Evolutionary conservation across 805 yeast species (phyloP).

Genomic region (Metschnikowia cerradonensis): DNA sequence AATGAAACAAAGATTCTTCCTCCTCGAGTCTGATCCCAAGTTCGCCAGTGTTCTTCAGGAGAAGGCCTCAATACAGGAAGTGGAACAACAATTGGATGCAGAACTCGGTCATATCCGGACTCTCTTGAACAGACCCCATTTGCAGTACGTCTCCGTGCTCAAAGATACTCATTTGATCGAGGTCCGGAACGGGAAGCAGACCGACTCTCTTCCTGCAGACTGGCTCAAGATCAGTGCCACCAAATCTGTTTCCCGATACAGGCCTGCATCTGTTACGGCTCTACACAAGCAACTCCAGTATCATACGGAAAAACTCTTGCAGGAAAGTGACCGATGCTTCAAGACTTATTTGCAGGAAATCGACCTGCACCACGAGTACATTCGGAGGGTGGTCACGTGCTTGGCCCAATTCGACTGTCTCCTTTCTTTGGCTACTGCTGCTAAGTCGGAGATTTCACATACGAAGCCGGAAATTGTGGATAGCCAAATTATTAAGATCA

Average conservation of each 20-base stretch:
- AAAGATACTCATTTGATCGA: slow-evolving; percentile 76
- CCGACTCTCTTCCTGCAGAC: slow-evolving; percentile 57
- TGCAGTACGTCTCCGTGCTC: slow-evolving; percentile 52
- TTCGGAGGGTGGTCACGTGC: slow-evolving; percentile 16
- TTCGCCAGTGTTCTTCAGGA: slow-evolving; percentile 40
- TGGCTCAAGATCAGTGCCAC: slow-evolving; percentile 80
- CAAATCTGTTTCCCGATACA: slow-evolving; percentile 62
- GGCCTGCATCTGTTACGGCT: slow-evolving; percentile 55
- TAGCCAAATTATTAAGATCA: slow-evolving; percentile 42
- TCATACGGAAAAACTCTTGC: slow-evolving; percentile 51
- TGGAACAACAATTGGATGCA: slow-evolving; percentile 45
- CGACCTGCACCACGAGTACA: slow-evolving; percentile 30
- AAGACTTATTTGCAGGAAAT: slow-evolving; percentile 33
- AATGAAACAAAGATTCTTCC: slow-evolving; percentile 44
- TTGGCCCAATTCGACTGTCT: slow-evolving; percentile 18
- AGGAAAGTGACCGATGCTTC: slow-evolving; percentile 47
- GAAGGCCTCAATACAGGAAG: slow-evolving; percentile 33
- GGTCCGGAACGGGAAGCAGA: slow-evolving; percentile 54
- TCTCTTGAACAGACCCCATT: slow-evolving; percentile 51
- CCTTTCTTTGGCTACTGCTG: slow-evolving; percentile 12
- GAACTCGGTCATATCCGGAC: slow-evolving; percentile 50
- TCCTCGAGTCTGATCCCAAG: slow-evolving; percentile 23
- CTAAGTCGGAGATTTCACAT: neutral
- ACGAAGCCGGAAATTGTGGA: slow-evolving; percentile 34
- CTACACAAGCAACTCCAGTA: slow-evolving; percentile 56